A percentile compares a stretch with the other conserved stretches of the same genome.
These are phyloP conservation scores for Carex myosuroides DNA, from an alignment of 176 grass and related monocot genomes.

Conservation along the genomic window DNA sequence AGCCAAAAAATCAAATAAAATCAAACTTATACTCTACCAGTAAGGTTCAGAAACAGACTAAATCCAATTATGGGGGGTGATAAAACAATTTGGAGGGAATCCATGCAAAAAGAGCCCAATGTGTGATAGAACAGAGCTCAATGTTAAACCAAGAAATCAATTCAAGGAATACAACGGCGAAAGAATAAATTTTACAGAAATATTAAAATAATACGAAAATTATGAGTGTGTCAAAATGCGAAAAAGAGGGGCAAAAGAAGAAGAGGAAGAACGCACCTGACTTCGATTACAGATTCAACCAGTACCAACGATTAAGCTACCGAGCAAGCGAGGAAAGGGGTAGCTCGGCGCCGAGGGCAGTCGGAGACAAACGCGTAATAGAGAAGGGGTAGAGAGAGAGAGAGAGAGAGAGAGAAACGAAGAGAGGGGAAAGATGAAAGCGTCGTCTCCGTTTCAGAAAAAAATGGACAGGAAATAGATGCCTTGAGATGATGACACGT, in stretches of 20 bases:
- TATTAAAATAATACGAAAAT: background rate
- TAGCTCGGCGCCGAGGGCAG: background rate
- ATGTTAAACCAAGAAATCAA: background rate
- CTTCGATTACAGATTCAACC: background rate
- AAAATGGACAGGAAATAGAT: background rate
- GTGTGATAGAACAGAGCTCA: background rate
- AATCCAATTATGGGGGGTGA: background rate
- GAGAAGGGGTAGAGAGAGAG: background rate
- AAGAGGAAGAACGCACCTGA: background rate
- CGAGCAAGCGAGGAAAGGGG: background rate
- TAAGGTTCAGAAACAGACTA: background rate
- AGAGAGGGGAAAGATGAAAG: background rate
- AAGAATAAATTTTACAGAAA: background rate
- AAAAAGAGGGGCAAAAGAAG: background rate
- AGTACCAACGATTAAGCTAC: background rate
- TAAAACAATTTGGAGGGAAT: background rate
- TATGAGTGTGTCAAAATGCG: constrained; percentile 7
- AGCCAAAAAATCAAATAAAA: background rate
- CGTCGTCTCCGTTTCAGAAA: background rate
- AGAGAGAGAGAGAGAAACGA: background rate
- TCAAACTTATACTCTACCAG: background rate
- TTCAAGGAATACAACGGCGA: background rate
- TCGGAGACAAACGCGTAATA: background rate
- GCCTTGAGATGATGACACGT: background rate
- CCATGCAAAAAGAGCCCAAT: background rate